Base-by-base conservation (phyloP, 768 basidiomycete genomes). In the Mycena sanguinolenta region DNA sequence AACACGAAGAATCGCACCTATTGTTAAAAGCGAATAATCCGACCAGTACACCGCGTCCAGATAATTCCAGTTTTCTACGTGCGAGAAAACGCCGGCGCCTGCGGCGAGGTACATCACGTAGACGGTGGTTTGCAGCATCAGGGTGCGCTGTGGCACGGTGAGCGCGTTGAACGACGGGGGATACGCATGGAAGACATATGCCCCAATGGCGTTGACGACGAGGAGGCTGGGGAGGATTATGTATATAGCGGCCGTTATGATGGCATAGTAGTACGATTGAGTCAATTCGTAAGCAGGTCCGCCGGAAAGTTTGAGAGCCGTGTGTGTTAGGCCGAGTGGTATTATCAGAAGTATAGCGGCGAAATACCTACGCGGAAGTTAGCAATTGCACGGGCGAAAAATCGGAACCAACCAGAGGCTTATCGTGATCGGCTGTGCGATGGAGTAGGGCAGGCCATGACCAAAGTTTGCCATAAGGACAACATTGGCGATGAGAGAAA, bases 71-170 rank as follows among this genome's bases (percentile, higher is more conserved):
- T 73, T 75, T 58, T 84, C 82, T 23, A 83, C 70, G 0, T 61
- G 55, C 7, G 82, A 71, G 64, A 83, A 85, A 9, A 85, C 75
- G 0, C 78, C 82, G 1, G 80, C 84, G 17, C 83, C 82, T 6
- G 81, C 72, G 2, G 82, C 80, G 27, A 85, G 79, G 58, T 85
- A 85, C 4, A 82, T 65, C 1, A 81, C 76, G 71, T 83, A 84
- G 3, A 79, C 68, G 42, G 82, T 81, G 23, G 83, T 82, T 67
- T 85, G 83, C 6, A 85, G 79, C 84, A 84, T 84, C 10, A 84
- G 71, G 0, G 81, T 84, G 13, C 83, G 81, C 70, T 84, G 84
- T 4, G 84, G 80, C 16, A 79, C 75, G 14, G 82, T 82, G 36
- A 84, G 78, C 12, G 77, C 76, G 21, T 79, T 74, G 58, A 84